A percentile compares a stretch with the other conserved stretches of the same genome.
Conservation (phyloP, 352 stramenopile species). For the Globisporangium rhizosaccharum region DNA sequence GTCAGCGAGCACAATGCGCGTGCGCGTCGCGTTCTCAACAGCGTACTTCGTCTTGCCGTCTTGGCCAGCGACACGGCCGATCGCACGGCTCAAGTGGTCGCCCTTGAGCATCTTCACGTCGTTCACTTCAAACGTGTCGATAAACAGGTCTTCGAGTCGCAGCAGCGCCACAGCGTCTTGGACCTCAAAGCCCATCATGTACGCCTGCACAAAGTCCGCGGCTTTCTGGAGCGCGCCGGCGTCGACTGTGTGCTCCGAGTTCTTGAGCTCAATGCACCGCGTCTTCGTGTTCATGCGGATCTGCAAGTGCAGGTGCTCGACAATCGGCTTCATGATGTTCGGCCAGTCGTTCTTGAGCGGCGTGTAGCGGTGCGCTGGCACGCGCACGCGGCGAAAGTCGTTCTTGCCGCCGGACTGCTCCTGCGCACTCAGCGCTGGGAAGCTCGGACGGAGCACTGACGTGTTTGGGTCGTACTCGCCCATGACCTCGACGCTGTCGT, state of each 20-base stretch:
- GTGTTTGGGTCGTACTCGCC: conserved; percentile 23
- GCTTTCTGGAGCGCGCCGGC: conserved; percentile 95
- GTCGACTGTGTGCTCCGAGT: conserved; percentile 93
- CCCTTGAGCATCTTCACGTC: conserved; percentile 97
- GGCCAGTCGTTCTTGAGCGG: conserved; percentile 99
- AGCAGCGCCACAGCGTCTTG: conserved; percentile 96
- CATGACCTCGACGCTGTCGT: conserved; percentile 59
- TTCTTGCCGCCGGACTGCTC: conserved; percentile 81
- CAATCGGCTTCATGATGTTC: conserved; percentile 97
- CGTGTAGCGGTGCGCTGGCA: conserved; percentile 96
- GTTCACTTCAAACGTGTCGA: conserved; percentile 98
- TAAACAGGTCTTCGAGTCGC: conserved; percentile 98
- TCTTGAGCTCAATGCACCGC: conserved; percentile 97
- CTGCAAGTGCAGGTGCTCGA: conserved; percentile 97
- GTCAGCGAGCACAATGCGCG: conserved; percentile 98
- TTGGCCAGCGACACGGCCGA: conserved; percentile 97
- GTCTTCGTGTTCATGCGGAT: conserved; percentile 99
- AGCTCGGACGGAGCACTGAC: conserved; percentile 45
- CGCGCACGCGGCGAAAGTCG: conserved; percentile 95
- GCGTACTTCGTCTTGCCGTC: conserved; percentile 99
- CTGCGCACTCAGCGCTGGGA: conserved; percentile 77
- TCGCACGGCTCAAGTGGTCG: conserved; percentile 98
- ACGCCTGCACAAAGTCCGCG: conserved; percentile 97
- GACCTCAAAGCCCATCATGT: conserved; percentile 99
- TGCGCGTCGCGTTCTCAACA: conserved; percentile 99